Base-by-base conservation (phyloP, 2,329 filamentous ascomycete genomes). In the Phaeosphaeriaceae sp. region DNA sequence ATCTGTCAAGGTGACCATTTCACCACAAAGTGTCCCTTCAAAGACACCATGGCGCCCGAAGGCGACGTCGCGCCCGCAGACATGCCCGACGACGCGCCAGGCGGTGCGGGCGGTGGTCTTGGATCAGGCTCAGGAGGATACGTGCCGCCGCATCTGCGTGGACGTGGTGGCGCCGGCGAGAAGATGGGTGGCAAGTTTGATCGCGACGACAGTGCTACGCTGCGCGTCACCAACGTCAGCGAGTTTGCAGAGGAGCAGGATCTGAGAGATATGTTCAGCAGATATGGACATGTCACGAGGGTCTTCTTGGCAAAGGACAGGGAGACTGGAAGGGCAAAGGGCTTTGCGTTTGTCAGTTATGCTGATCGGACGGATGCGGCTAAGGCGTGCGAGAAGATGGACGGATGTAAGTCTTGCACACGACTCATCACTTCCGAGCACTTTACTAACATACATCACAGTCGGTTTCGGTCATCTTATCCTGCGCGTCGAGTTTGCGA, bases 1-100 rank as follows among this genome's bases (percentile, higher is more conserved):
- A 98, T 99, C 79, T 99, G 95, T 84, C 92, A 90, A 78, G 95
- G 94, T 78, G 95, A 99, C 85, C 95, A 99, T 88, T 99, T 98
- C 86, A 99, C 95, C 44, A 94, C 94, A 69, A 91, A 95, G 80
- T 99, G 95, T 88, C 95, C 95, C 35, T 99, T 97, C 90, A 99
- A 98, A 86, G 95, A 98, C 79, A 99, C 94, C 72, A 97, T 99
- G 93, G 93, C 94, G 35, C 95, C 92, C 40, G 88, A 94, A 61
- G 81, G 82, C 65, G 82, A 81, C 64, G 77, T 76, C 42, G 76
- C 77, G 22, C 79, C 80, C 23, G 85, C 84, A 47, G 73, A 75
- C 35, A 80, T 77, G 47, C 83, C 80, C 26, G 80, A 79, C 50
- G 84, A 81, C 23, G 83, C 79, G 49, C 80, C 80, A 51, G 69